Evolutionary conservation across 176 grass and related monocot genomes (phyloP), one percentile per base, ranked within the genome.

Genomic region (Canna indica): DNA sequence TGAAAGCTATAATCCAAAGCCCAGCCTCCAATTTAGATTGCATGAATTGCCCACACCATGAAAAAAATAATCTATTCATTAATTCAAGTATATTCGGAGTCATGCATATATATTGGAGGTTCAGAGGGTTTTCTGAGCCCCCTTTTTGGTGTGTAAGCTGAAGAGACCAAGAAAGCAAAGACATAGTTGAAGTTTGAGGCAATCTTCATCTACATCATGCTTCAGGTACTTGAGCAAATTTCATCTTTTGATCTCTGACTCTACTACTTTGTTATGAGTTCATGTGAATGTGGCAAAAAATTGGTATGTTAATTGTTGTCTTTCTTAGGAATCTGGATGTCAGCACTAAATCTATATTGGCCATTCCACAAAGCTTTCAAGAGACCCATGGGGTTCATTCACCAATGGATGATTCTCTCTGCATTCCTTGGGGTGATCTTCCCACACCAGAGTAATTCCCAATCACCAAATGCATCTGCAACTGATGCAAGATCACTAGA

Each of bases 401-500:
- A 68, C 36, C 69, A 17, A 42, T 72, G 76, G 39, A 45, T 85
- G 47, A 54, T 69, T 66, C 64, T 75, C 30, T 34, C 73, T 41
- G 4, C 48, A 26, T 34, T 85, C 26, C 54, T 81, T 66, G 69
- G 58, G 35, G 7, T 81, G 32, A 31, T 77, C 31, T 77, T 77
- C 30, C 12, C 77, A 31, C 33, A 38, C n/a, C 78, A 68, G 39
- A 77, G 24, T 69, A 67, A 63, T 13, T 66, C 78, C 16, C 83
- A 85, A 68, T 54, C 81, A 24, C 48, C 79, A 24, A 53, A n/a
- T 29, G 34, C 35, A 39, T 60, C 71, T 1, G 4, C 16, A 20
- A 27, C 14, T 5, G 5, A n/a, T 41, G 81, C 78, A 18, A 70
- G 84, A 66, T 30, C 79, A 48, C 77, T 93, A 5, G 86, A 97